A percentile compares a stretch with the other conserved stretches of the same genome.
Conservation (phyloP, 2,329 filamentous ascomycete species). For the Microdochium bolleyi region DNA sequence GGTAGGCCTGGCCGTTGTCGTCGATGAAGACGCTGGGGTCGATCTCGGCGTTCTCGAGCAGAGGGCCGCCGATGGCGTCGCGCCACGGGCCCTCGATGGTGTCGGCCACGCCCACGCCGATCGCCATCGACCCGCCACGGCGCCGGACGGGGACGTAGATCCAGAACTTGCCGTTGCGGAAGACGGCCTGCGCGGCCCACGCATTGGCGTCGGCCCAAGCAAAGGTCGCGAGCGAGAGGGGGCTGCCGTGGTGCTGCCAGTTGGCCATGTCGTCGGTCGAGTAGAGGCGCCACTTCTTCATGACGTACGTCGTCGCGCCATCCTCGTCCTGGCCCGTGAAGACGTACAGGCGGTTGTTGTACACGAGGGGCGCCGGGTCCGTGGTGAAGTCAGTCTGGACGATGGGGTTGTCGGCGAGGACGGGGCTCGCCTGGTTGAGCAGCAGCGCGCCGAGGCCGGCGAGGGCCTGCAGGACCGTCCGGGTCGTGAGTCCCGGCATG, state of each 20-base stretch:
- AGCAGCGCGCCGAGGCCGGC: slow-evolving; percentile 3
- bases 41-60: slow-evolving; percentile 25
- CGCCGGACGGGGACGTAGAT: slow-evolving; percentile 18
- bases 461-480: background rate
- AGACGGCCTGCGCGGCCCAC: slow-evolving; percentile 23
- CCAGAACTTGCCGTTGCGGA: slow-evolving; percentile 24
- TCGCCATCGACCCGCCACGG: slow-evolving; percentile 14
- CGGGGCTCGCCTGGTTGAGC: slow-evolving; percentile 1
- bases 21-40: slow-evolving; percentile 32
- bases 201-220: slow-evolving; percentile 23
- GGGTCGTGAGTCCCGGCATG: background rate
- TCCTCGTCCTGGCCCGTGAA: slow-evolving; percentile 23
- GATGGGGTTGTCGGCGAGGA: slow-evolving; percentile 12
- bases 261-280: slow-evolving; percentile 24
- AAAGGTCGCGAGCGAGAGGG: slow-evolving; percentile 18
- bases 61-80: slow-evolving; percentile 23
- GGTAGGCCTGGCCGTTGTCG: slow-evolving; percentile 31
- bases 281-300: slow-evolving; percentile 24
- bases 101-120: slow-evolving; percentile 25
- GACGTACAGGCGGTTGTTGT: slow-evolving; percentile 17
- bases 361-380: slow-evolving; percentile 20
- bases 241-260: slow-evolving; percentile 20
- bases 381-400: slow-evolving; percentile 13
- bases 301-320: slow-evolving; percentile 14
- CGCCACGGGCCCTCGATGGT: slow-evolving; percentile 24